Evolutionary conservation across 78 protist species (phyloP).

Genomic region (Dictyostelium purpureum): DNA sequence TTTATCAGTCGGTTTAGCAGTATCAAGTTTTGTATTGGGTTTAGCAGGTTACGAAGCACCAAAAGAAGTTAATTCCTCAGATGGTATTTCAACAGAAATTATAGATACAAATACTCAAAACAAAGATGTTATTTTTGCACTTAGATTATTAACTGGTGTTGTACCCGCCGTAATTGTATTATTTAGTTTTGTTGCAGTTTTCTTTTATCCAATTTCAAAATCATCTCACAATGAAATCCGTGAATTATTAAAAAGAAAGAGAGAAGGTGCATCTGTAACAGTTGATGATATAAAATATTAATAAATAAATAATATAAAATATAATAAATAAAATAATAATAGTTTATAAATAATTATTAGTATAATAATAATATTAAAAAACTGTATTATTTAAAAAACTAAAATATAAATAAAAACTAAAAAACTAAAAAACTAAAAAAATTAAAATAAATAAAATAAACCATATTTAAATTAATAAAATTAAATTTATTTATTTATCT

Average conservation of each 20-base stretch:
- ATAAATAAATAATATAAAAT: no score
- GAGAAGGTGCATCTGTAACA: conserved; percentile 57
- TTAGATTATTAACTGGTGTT: conserved; percentile 35
- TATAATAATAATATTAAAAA: no score
- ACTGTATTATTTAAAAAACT: no score
- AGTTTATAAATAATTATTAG: no score
- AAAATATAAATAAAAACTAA: background rate
- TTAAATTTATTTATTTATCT: background rate
- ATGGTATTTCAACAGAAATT: conserved; percentile 46
- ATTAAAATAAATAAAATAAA: background rate
- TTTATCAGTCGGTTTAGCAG: conserved; percentile 64
- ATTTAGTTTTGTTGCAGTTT: conserved; percentile 63
- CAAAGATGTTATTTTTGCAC: background rate
- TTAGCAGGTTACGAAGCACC: conserved; percentile 64
- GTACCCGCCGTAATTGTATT: conserved; percentile 50
- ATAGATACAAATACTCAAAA: conserved; percentile 50
- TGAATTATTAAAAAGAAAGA: conserved; percentile 52
- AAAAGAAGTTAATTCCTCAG: background rate
- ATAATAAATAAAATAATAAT: no score
- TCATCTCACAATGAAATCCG: conserved; percentile 44
- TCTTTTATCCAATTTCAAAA: conserved; percentile 78
- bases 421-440: background rate
- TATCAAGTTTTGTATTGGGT: conserved; percentile 31
- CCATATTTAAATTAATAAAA: background rate
- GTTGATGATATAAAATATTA: no score